A percentile compares a stretch with the other conserved stretches of the same genome.
phyloP scores from a whole-genome alignment of 1,284 basidiomycete genomes.

The Wolfiporia cocos region DNA sequence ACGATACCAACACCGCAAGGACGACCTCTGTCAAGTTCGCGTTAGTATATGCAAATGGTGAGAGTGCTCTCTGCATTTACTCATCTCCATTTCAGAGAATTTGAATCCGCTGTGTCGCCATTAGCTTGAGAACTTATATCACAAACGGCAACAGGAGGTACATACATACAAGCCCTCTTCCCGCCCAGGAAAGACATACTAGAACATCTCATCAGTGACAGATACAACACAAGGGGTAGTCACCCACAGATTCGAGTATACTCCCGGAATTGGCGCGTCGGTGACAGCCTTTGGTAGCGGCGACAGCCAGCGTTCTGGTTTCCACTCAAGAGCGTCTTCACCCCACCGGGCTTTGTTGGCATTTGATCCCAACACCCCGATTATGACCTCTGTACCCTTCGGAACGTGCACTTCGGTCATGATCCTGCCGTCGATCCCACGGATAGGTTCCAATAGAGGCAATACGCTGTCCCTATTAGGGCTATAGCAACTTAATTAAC shows the following conservation, averaged over 20 bases:
- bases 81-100: slow-evolving; percentile 13
- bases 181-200: slow-evolving; percentile 9
- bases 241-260: slow-evolving; percentile 17
- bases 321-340: slow-evolving; percentile 20
- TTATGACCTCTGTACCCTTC: slow-evolving; percentile 30
- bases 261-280: slow-evolving; percentile 13
- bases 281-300: slow-evolving; percentile 7
- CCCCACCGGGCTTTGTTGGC: slow-evolving; percentile 22
- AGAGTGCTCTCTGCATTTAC: too few relatives aligned
- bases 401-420: slow-evolving; percentile 32
- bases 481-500: background rate
- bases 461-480: slow-evolving; percentile 12
- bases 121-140: too few relatives aligned
- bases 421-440: slow-evolving; percentile 21
- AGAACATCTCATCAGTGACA: too few relatives aligned
- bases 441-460: slow-evolving; percentile 17
- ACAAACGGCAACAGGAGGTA: background rate
- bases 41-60: too few relatives aligned
- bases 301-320: slow-evolving; percentile 23
- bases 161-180: slow-evolving; percentile 6
- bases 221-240: too few relatives aligned
- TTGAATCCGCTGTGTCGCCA: slow-evolving; percentile 7
- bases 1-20: slow-evolving; percentile 13
- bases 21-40: slow-evolving; percentile 15
- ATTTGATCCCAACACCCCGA: slow-evolving; percentile 18